Evolutionary conservation across 192 early-diverging fungal genomes (phyloP).

Genomic region (Dissophora ornata): DNA sequence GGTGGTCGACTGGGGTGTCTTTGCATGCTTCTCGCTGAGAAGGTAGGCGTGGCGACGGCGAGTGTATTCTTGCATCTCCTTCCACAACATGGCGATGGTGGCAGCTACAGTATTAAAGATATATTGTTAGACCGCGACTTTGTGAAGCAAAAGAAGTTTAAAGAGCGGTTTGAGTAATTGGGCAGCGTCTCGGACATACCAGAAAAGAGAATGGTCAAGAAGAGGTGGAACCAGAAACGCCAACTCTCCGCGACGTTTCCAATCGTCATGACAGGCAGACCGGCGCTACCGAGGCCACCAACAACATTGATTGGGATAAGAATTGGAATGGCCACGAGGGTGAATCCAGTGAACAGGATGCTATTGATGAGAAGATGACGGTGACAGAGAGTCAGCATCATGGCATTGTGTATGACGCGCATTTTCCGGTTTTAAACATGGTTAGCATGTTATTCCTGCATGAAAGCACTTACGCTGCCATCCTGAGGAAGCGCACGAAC

Average conservation of each 20-base stretch:
- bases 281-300: slow-evolving; percentile 50
- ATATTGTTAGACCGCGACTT: no score
- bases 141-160: no score
- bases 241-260: slow-evolving; percentile 71
- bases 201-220: slow-evolving; percentile 61
- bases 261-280: slow-evolving; percentile 62
- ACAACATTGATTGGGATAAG: slow-evolving; percentile 81
- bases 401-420: no score
- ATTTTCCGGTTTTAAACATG: no score
- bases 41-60: slow-evolving; percentile 77
- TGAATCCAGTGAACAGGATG: slow-evolving; percentile 71
- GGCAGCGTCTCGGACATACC: slow-evolving; percentile 58
- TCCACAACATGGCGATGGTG: slow-evolving; percentile 50
- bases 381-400: neutral
- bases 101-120: no score
- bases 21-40: slow-evolving; percentile 60
- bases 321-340: slow-evolving; percentile 65
- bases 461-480: slow-evolving; percentile 58
- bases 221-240: slow-evolving; percentile 80
- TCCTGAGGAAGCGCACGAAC: slow-evolving; percentile 76
- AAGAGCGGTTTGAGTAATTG: no score
- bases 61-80: slow-evolving; percentile 70
- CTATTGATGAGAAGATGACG: slow-evolving; percentile 4
- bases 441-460: no score
- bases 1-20: slow-evolving; percentile 66